Evolutionary conservation across 208 protist genomes (phyloP).

Genomic region (Trypanosoma mega): DNA sequence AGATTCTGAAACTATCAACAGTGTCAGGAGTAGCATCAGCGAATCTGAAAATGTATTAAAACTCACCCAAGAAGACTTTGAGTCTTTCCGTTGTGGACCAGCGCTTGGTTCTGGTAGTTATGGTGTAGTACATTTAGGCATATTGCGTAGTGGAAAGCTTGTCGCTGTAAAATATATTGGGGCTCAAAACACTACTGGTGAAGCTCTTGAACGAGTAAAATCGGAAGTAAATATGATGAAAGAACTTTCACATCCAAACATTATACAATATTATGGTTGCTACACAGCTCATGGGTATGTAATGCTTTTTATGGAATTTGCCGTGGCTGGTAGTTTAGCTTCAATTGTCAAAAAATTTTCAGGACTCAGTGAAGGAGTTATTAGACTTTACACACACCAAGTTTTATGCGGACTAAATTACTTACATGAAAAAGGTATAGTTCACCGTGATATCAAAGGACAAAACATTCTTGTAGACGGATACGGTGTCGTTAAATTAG

Average conservation of each 20-base stretch:
- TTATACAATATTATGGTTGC: slow-evolving; percentile 82
- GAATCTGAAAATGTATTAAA: background rate
- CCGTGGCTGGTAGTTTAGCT: slow-evolving; percentile 79
- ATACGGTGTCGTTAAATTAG: slow-evolving; percentile 62
- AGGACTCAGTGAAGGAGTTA: slow-evolving; percentile 65
- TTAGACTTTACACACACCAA: slow-evolving; percentile 78
- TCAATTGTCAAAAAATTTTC: slow-evolving; percentile 78
- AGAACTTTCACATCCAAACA: slow-evolving; percentile 79
- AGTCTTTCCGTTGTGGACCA: slow-evolving; percentile 75
- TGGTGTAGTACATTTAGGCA: slow-evolving; percentile 25
- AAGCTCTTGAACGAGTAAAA: slow-evolving; percentile 55
- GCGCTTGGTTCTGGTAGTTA: slow-evolving; percentile 31
- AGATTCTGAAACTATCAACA: too few relatives aligned
- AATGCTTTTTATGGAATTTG: slow-evolving; percentile 92
- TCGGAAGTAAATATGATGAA: slow-evolving; percentile 73
- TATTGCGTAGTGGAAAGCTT: slow-evolving; percentile 23
- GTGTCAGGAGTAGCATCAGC: too few relatives aligned
- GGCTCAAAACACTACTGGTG: slow-evolving; percentile 44
- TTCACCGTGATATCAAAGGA: slow-evolving; percentile 82
- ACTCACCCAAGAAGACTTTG: slow-evolving; percentile 74
- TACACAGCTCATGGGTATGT: slow-evolving; percentile 64
- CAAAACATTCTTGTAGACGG: slow-evolving; percentile 83
- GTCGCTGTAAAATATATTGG: slow-evolving; percentile 39
- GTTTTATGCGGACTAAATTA: slow-evolving; percentile 65
- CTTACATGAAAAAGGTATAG: slow-evolving; percentile 67